Conservation (phyloP, 371 early-diverging fungal genomes). For the Saksenaea oblongispora region DNA sequence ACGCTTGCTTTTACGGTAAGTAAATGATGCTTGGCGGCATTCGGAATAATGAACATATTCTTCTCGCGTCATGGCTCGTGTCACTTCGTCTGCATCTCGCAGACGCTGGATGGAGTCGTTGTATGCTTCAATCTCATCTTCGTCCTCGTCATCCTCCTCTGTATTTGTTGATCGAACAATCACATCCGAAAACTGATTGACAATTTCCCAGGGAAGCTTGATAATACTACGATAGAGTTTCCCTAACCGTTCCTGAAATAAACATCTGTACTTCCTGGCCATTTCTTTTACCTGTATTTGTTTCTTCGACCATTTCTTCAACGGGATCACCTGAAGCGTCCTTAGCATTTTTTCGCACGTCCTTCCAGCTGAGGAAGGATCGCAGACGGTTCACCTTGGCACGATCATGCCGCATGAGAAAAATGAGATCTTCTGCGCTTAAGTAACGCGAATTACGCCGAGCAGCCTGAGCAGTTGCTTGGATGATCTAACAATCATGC, state of each 20-base stretch:
- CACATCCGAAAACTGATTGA: conserved; percentile 78
- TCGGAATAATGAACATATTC: conserved; percentile 99
- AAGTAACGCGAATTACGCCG: conserved; percentile 82
- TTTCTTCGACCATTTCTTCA: conserved; percentile 73
- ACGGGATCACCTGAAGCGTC: conserved; percentile 69
- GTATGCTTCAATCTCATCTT: conserved; percentile 85
- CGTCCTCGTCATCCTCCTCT: conserved; percentile 86
- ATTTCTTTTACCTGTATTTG: conserved; percentile 48
- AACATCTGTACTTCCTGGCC: background rate
- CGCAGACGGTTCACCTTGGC: conserved; percentile 89
- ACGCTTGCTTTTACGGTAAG: conserved; percentile 90
- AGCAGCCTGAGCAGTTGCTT: conserved; percentile 84
- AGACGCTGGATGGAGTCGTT: conserved; percentile 82
- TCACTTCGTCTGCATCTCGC: conserved; percentile 87
- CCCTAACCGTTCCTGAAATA: conserved; percentile 19
- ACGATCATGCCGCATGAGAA: conserved; percentile 94
- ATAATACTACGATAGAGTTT: conserved; percentile 74
- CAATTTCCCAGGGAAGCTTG: conserved; percentile 90
- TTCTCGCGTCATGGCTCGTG: conserved; percentile 94
- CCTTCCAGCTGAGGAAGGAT: conserved; percentile 94
- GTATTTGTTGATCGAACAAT: conserved; percentile 51
- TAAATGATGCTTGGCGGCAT: conserved; percentile 97
- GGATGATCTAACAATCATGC: conserved; percentile 60
- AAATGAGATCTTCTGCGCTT: conserved; percentile 93
- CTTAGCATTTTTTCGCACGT: conserved; percentile 91